phyloP scores from a whole-genome alignment of 805 yeast genomes.

The Candida ficus region DNA sequence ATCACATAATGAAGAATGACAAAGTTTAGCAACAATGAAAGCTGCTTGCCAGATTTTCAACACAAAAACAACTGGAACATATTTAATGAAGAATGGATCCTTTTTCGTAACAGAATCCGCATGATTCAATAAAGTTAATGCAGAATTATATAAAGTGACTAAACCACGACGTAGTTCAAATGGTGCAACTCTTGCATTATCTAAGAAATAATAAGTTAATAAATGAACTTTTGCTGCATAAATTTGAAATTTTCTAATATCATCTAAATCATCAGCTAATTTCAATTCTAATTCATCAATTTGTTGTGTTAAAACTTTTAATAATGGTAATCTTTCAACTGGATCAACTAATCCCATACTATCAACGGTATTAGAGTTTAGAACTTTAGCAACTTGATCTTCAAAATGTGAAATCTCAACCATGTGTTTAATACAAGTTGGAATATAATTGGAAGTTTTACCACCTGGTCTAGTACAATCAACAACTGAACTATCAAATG shows the following conservation, averaged over 20 bases:
- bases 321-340: slow-evolving; percentile 67
- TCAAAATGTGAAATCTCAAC: slow-evolving; percentile 81
- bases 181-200: slow-evolving; percentile 32
- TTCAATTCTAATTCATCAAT: slow-evolving; percentile 71
- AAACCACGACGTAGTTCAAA: slow-evolving; percentile 70
- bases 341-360: slow-evolving; percentile 60
- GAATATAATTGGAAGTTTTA: slow-evolving; percentile 22
- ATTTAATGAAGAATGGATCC: slow-evolving; percentile 60
- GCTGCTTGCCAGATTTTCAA: slow-evolving; percentile 90
- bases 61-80: slow-evolving; percentile 79
- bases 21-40: slow-evolving; percentile 71
- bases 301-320: slow-evolving; percentile 65
- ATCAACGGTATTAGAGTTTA: slow-evolving; percentile 66
- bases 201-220: slow-evolving; percentile 76
- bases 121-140: slow-evolving; percentile 65
- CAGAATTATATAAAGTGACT: slow-evolving; percentile 74
- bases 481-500: slow-evolving; percentile 68
- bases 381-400: slow-evolving; percentile 73
- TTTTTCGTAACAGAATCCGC: slow-evolving; percentile 54
- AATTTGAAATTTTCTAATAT: slow-evolving; percentile 62
- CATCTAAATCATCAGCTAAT: slow-evolving; percentile 51
- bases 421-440: slow-evolving; percentile 55
- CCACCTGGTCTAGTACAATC: slow-evolving; percentile 43
- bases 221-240: slow-evolving; percentile 77
- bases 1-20: slow-evolving; percentile 66